Evolutionary conservation across 768 basidiomycete genomes (phyloP), one percentile per base, ranked within the genome.

Genomic region (Cantharellus anzutake): DNA sequence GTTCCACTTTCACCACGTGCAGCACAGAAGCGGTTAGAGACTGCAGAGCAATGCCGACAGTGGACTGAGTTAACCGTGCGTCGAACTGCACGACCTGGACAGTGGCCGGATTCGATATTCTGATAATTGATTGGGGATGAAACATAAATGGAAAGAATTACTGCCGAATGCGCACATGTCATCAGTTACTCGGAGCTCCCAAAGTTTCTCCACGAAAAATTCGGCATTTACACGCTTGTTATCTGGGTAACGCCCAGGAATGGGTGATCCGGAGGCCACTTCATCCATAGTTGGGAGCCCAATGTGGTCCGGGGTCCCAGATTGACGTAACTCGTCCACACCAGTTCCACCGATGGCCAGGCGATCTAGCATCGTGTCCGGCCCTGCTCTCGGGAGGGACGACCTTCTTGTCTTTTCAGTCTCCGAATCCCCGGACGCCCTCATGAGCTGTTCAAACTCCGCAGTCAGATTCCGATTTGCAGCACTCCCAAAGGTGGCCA

Each of bases 331-430:
- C 20, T 80, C 80, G 4, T 68, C 63, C 2, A 79, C 81, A 2
- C 71, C 65, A 40, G 72, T 66, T 2, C 75, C 73, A n/a, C 78
- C 79, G 3, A 83, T 71, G 14, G 74, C 80, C 82, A 84, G 82
- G 44, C 81, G 74, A 65, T 85, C 81, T 74, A 84, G 72, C 3
- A 78, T 81, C 35, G 77, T 68, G 61, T 76, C 81, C 51, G 80
- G 66, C 14, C 66, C 65, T 53, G 65, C 65, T 5, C 66, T 60
- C 4, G 63, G 58, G 35, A 42, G 44, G 29, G 64, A 55, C 29
- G 58, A 44, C 34, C 58, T 52, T 11, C 61, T 7, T 7, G 11
- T 7, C 11, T 7, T 48, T 7, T 7, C 11, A 7, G 44, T 20
- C 20, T 48, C 44, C 44, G 44, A 48, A 7, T 48, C 44, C n/a